phyloP scores from a whole-genome alignment of 1,284 basidiomycete species.

The Inonotus hispidus region DNA sequence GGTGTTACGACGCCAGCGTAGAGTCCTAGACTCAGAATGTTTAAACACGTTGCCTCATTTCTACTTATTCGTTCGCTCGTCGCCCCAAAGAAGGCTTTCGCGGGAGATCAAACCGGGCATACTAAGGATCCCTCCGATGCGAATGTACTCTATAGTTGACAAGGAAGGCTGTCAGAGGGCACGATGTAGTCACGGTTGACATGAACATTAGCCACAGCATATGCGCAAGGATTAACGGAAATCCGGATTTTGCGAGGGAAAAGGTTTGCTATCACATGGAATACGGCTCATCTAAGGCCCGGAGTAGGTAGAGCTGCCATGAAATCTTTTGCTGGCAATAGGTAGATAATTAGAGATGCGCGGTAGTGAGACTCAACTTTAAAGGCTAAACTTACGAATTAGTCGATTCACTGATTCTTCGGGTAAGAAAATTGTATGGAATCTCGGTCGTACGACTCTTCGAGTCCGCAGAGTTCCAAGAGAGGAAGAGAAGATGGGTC shows the following conservation, averaged over 20 bases:
- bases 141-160: background rate
- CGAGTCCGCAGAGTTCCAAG: background rate
- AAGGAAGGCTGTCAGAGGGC: conserved; percentile 2
- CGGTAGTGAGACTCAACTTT: background rate
- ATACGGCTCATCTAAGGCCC: background rate
- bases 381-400: background rate
- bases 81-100: background rate
- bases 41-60: background rate
- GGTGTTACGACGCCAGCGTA: background rate
- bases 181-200: background rate
- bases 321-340: background rate
- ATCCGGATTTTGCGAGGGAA: background rate
- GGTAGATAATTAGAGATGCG: background rate
- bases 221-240: background rate
- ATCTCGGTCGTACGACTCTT: background rate
- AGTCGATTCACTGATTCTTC: background rate
- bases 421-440: background rate
- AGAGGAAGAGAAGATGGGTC: background rate
- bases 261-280: background rate
- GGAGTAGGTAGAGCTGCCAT: background rate
- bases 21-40: background rate
- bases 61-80: background rate
- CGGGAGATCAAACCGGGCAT: background rate
- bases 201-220: background rate
- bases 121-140: background rate